Percentiles rank a stretch among this genome's conserved stretches.
phyloP scores from a whole-genome alignment of 2,329 filamentous ascomycete genomes.

The Ophiocordyceps camponoti-rufipedis region DNA sequence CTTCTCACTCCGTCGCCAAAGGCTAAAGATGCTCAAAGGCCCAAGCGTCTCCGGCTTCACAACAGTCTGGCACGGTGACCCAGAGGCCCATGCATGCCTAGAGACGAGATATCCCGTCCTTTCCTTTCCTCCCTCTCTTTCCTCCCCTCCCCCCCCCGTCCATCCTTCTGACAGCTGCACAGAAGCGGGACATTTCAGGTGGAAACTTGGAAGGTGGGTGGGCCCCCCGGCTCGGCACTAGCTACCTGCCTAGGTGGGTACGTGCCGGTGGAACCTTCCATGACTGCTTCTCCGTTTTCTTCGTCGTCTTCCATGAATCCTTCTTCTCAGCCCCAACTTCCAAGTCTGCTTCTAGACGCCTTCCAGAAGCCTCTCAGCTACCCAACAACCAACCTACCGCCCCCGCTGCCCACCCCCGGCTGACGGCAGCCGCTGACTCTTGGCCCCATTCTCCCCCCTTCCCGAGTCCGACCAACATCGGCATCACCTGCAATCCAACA shows the following conservation, averaged over 20 bases:
- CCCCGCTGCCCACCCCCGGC: neutral
- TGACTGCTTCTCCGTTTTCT: neutral
- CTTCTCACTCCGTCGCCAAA: too few species aligned
- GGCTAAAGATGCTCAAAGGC: neutral
- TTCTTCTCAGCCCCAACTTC: neutral
- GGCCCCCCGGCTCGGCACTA: neutral
- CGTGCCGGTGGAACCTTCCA: neutral
- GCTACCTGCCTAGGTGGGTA: too few species aligned
- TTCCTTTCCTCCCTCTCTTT: neutral
- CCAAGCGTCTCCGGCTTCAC: neutral
- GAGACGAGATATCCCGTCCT: too few species aligned
- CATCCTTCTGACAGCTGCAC: too few species aligned
- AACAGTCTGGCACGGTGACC: neutral
- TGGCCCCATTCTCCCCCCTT: too few species aligned
- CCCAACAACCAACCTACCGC: neutral
- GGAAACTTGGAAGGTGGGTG: neutral
- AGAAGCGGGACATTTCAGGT: neutral
- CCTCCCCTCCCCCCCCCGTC: neutral
- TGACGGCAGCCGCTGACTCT: neutral
- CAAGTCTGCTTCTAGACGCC: slow-evolving; percentile 2
- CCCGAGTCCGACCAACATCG: too few species aligned
- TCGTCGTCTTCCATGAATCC: neutral
- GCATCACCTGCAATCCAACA: too few species aligned
- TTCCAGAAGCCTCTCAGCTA: slow-evolving; percentile 2
- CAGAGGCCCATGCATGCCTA: neutral